Evolutionary conservation across 2,329 filamentous ascomycete species (phyloP).

Genomic region (Clonostachys byssicola): DNA sequence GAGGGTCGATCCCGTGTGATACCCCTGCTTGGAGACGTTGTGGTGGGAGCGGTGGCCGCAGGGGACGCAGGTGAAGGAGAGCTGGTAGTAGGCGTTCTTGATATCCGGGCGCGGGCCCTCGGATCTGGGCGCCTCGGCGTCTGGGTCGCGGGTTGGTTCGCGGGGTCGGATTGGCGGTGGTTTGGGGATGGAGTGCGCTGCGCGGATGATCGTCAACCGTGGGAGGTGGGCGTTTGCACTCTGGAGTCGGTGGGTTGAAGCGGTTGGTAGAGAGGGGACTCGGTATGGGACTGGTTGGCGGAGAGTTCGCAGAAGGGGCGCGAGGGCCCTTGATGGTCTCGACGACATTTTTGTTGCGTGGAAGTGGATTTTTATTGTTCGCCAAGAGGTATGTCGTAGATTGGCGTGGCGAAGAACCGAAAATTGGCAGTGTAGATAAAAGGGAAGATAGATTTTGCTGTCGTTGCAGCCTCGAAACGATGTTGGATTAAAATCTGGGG

Average conservation of each 20-base stretch:
- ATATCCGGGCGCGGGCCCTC: constrained; percentile 1
- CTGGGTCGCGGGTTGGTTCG: neutral
- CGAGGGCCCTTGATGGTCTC: too few species aligned
- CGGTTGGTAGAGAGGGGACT: constrained; percentile 5
- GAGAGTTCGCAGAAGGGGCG: constrained; percentile 1
- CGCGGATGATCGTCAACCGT: constrained; percentile 13
- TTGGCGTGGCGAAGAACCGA: too few species aligned
- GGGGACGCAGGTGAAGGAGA: constrained; percentile 90
- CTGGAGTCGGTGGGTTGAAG: too few species aligned
- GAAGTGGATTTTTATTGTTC: too few species aligned
- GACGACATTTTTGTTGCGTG: too few species aligned
- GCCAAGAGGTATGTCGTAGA: too few species aligned
- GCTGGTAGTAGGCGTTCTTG: constrained; percentile 67
- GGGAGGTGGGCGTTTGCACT: constrained; percentile 3
- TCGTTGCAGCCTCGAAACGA: too few species aligned
- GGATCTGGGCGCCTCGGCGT: neutral
- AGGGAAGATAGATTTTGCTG: too few species aligned
- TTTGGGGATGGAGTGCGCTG: constrained; percentile 28
- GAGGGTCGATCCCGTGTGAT: constrained; percentile 84
- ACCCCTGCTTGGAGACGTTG: constrained; percentile 87
- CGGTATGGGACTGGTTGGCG: constrained; percentile 8
- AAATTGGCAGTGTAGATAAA: too few species aligned
- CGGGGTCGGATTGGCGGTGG: constrained; percentile 14
- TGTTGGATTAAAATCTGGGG: too few species aligned
- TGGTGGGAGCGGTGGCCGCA: constrained; percentile 80